Evolutionary conservation across 2,329 filamentous ascomycete genomes (phyloP).

Genomic region (Cercospora sp.): DNA sequence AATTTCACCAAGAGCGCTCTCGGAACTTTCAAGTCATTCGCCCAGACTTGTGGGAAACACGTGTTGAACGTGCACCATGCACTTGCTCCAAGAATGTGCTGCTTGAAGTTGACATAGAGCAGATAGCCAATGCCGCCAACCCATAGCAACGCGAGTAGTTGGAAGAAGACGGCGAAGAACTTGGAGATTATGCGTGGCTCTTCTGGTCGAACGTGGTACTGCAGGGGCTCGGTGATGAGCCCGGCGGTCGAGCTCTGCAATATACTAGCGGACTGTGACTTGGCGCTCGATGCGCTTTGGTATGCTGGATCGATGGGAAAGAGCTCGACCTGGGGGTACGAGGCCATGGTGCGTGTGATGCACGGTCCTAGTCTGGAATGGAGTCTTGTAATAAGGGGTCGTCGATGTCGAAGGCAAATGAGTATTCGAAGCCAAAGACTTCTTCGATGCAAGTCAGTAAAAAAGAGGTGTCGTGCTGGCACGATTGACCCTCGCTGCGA

Average conservation of each 20-base stretch:
- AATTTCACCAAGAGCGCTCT: neutral
- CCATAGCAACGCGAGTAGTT: neutral
- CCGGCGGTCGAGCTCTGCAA: neutral
- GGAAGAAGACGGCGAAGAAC: neutral
- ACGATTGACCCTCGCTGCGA: neutral
- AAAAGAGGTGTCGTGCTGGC: neutral
- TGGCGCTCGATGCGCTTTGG: neutral
- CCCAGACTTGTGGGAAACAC: neutral
- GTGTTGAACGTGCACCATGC: neutral
- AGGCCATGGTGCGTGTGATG: neutral
- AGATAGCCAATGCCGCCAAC: neutral
- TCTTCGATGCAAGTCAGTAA: neutral
- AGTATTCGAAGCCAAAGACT: neutral
- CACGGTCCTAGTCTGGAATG: neutral
- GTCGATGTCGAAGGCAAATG: neutral
- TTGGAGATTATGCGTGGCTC: neutral
- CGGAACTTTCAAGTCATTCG: neutral
- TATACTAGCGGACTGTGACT: neutral
- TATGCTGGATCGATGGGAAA: neutral
- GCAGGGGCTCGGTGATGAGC: neutral
- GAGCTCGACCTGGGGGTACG: neutral
- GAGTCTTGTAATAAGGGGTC: neutral
- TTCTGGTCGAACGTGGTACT: neutral
- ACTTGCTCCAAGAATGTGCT: neutral
- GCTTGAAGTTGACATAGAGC: neutral